Percentiles rank a stretch among this genome's conserved stretches.
phyloP scores from a whole-genome alignment of 2,329 filamentous ascomycete genomes.

The Penicillium sp. region DNA sequence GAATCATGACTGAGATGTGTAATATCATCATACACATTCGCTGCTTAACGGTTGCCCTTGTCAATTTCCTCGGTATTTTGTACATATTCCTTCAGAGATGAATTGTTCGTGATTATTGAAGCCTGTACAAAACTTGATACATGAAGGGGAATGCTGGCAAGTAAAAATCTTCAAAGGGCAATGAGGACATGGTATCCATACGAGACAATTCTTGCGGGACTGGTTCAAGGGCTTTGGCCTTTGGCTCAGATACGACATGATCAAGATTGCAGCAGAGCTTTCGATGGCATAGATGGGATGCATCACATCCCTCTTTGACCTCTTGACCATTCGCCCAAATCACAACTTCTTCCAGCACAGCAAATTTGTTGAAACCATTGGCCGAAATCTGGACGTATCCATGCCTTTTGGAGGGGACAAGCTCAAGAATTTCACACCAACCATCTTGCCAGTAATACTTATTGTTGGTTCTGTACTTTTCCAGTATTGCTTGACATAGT shows the following conservation, averaged over 20 bases:
- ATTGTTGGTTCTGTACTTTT: background rate
- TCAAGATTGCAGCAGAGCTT: background rate
- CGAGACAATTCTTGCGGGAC: background rate
- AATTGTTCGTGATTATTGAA: background rate
- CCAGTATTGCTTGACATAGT: background rate
- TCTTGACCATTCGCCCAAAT: background rate
- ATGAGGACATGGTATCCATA: background rate
- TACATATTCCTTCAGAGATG: background rate
- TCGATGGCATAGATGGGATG: background rate
- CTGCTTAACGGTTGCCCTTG: too few relatives aligned
- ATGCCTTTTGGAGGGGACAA: background rate
- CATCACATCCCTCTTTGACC: background rate
- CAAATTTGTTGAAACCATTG: background rate
- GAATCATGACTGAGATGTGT: too few relatives aligned
- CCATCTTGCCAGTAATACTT: background rate
- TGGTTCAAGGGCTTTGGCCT: background rate
- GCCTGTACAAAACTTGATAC: background rate
- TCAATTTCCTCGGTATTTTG: background rate
- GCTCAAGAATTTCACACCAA: background rate
- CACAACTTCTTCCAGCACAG: background rate
- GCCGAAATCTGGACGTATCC: background rate
- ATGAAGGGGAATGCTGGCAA: background rate
- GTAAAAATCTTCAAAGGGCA: background rate
- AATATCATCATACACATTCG: too few relatives aligned
- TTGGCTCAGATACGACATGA: background rate